A percentile compares a stretch with the other conserved stretches of the same genome.
Evolutionary conservation across 31 red algal species (phyloP).

Genomic region (Endocladia muricata): DNA sequence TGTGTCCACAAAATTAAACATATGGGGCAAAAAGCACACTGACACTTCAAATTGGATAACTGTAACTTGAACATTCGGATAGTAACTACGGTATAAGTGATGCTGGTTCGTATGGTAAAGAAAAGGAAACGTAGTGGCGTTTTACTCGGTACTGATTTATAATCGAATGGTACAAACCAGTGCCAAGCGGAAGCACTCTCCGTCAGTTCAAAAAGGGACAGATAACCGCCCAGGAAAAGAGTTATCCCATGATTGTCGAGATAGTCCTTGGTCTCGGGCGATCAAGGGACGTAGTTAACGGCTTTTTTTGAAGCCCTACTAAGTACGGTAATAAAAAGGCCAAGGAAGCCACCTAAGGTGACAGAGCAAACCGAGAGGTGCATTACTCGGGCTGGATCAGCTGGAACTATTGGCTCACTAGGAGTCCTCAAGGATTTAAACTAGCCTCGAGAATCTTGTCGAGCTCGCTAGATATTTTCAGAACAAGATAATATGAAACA

Average conservation of each 20-base stretch:
- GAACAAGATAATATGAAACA: not conserved
- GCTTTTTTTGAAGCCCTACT: not conserved
- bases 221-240: not conserved
- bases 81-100: too few species aligned
- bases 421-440: not conserved
- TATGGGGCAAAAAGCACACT: too few species aligned
- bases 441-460: not conserved
- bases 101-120: too few species aligned
- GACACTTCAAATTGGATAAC: too few species aligned
- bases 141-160: too few species aligned
- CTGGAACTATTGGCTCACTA: not conserved
- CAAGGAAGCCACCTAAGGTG: not conserved
- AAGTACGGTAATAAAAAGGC: not conserved
- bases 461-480: not conserved
- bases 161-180: too few species aligned
- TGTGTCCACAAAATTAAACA: too few species aligned
- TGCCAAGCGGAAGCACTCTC: too few species aligned
- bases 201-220: not conserved
- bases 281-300: not conserved
- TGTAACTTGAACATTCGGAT: too few species aligned
- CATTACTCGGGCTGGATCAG: not conserved
- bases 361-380: not conserved
- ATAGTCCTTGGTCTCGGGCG: not conserved
- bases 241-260: not conserved
- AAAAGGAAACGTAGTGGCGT: too few species aligned